Base-by-base conservation (phyloP, 768 basidiomycete genomes). In the Leccinum incarnatum region DNA sequence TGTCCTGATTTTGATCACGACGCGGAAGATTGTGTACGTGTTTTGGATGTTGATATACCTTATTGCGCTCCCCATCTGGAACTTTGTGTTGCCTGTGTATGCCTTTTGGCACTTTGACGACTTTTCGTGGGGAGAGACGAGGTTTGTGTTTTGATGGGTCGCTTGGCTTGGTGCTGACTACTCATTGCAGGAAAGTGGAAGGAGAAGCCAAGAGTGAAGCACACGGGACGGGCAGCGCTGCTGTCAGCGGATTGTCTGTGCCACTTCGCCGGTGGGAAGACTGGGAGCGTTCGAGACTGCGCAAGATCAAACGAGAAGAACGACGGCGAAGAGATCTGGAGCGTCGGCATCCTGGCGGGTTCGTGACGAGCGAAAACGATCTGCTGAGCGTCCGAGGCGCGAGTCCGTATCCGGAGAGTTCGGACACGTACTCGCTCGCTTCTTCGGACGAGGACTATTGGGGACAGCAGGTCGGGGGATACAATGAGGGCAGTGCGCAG, bases 81-180 rank as follows among this genome's bases (percentile, higher is more conserved):
- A 98, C 73, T 90, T 96, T 63, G 77, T 96, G 47, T 80, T 98
- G 4, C 95, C 96, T 11, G 78, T 97, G 9, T 99, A 99, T 75
- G 90, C 95, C 14, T 98, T 98, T 73, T 97, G 95, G 94, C 95
- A 98, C 75, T 98, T 99, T 73, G 96, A 98, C 63, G 97, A 99
- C 75, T 98, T 99, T 76, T 95, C 93, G 29, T 99, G 97, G 97
- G 97, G 97, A 67, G 94, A 98, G 76, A 99, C 97, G 19, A 87
- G 95, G 93, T 93, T 67, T 55, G 86, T 23, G 21, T 47, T 15
- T 23, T 58, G 15, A 49, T 19, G 27, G 47, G 47, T 30, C 5
- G 19, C 42, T 19, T 45, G 19, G 27, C 30, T 14, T 30, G 32
- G 17, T 45, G 27, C 62, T 71, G 52, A 71, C 56, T 47, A 58